Percentiles rank a stretch among this genome's conserved stretches.
Evolutionary conservation across 2,329 filamentous ascomycete species (phyloP).

Genomic region (Aureobasidium mangrovei): DNA sequence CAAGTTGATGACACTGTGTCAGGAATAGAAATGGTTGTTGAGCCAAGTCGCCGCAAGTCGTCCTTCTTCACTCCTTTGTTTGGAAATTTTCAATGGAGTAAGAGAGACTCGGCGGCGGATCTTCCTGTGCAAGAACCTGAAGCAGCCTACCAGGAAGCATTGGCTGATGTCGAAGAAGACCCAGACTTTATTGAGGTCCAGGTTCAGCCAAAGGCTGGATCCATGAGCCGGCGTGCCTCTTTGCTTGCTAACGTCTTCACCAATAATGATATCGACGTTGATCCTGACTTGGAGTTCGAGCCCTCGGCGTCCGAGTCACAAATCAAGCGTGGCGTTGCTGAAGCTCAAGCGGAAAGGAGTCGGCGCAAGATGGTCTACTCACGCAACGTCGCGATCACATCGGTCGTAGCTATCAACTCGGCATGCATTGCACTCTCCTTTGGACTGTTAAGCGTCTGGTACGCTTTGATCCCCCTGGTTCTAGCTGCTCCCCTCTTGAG

Average conservation of each 20-base stretch:
- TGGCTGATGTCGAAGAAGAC: slow-evolving; percentile 6
- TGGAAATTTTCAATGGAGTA: slow-evolving; percentile 7
- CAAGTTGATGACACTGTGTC: background rate
- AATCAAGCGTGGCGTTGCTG: slow-evolving; percentile 6
- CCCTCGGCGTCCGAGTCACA: slow-evolving; percentile 1
- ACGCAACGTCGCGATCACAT: background rate
- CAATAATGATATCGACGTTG: slow-evolving; percentile 7
- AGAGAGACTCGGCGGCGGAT: background rate
- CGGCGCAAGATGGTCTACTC: slow-evolving; percentile 10
- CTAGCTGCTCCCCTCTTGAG: slow-evolving; percentile 26
- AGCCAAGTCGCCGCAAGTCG: background rate
- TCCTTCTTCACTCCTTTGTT: background rate
- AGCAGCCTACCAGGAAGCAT: slow-evolving; percentile 7
- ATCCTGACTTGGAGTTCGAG: slow-evolving; percentile 9
- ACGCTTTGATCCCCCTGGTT: slow-evolving; percentile 1
- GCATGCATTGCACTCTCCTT: background rate
- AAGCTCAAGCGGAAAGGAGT: background rate
- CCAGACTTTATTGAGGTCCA: slow-evolving; percentile 10
- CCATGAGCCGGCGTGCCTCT: slow-evolving; percentile 1
- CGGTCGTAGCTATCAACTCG: background rate
- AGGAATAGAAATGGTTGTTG: background rate
- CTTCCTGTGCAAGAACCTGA: background rate
- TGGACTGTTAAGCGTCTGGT: slow-evolving; percentile 5
- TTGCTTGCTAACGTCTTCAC: slow-evolving; percentile 12
- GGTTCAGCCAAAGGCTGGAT: background rate